Percentiles rank a stretch among this genome's conserved stretches.
Evolutionary conservation across 2,329 filamentous ascomycete genomes (phyloP).

Genomic region (Verticillium albo-atrum): DNA sequence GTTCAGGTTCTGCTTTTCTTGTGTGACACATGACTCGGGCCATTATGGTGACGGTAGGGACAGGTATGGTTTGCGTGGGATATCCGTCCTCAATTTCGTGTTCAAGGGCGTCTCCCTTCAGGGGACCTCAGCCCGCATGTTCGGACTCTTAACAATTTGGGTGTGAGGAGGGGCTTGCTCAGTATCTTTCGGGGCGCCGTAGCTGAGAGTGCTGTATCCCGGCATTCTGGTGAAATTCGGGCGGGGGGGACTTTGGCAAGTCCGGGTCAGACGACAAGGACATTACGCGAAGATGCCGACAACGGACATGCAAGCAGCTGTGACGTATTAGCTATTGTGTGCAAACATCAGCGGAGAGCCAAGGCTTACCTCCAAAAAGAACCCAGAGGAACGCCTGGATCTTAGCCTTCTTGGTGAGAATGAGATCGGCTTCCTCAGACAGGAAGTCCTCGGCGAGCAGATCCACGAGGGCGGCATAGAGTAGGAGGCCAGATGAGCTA

Average conservation of each 20-base stretch:
- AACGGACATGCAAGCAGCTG: slow-evolving; percentile 41
- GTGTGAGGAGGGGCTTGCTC: background rate
- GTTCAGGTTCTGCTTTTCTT: background rate
- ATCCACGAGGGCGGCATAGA: slow-evolving; percentile 61
- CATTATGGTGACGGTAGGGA: background rate
- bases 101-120: background rate
- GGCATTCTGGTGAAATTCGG: background rate
- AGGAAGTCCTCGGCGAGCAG: slow-evolving; percentile 62
- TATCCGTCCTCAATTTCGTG: background rate
- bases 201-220: background rate
- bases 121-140: background rate
- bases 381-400: slow-evolving; percentile 48
- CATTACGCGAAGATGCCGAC: slow-evolving; percentile 39
- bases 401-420: slow-evolving; percentile 48
- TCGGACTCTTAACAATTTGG: background rate
- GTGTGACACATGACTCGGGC: background rate
- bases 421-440: slow-evolving; percentile 48
- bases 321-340: slow-evolving; percentile 6
- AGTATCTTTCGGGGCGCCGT: background rate
- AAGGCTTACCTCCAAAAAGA: slow-evolving; percentile 43
- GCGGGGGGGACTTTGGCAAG: background rate
- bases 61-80: slow-evolving; percentile 5
- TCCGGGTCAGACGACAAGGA: background rate
- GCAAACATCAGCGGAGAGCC: background rate
- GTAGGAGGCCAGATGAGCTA: slow-evolving; percentile 55